phyloP scores from a whole-genome alignment of 2,329 filamentous ascomycete species.

The Chalaropsis ovoidea region DNA sequence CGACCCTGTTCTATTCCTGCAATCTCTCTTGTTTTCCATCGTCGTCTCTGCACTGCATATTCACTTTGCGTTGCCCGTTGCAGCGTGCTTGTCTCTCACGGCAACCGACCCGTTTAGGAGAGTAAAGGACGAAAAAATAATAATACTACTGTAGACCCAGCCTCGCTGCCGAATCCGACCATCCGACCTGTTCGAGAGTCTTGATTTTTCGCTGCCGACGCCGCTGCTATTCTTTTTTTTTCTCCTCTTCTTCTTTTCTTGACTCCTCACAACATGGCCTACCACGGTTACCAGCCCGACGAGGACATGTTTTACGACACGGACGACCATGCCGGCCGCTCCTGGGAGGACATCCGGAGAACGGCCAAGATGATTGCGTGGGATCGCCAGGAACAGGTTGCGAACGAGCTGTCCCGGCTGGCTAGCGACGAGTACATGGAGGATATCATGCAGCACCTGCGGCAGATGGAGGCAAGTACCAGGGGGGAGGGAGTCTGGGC shows the following conservation, averaged over 20 bases:
- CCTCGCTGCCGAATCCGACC: slow-evolving; percentile 5
- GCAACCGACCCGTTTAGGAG: slow-evolving; percentile 12
- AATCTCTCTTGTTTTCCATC: background rate
- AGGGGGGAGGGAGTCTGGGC: too few species aligned
- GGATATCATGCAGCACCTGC: slow-evolving; percentile 89
- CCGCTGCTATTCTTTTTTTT: background rate
- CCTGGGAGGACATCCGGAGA: slow-evolving; percentile 61
- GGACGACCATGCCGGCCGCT: slow-evolving; percentile 41
- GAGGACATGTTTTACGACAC: slow-evolving; percentile 45
- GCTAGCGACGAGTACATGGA: slow-evolving; percentile 87
- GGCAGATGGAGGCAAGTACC: slow-evolving; percentile 70
- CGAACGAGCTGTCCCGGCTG: slow-evolving; percentile 74
- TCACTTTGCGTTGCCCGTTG: slow-evolving; percentile 6
- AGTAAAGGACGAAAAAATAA: background rate
- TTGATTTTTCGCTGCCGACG: background rate
- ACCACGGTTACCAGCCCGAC: slow-evolving; percentile 32
- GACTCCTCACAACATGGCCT: slow-evolving; percentile 39
- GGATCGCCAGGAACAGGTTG: slow-evolving; percentile 77
- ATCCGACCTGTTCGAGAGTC: background rate
- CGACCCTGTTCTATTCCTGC: background rate
- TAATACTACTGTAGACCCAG: background rate
- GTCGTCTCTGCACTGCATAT: background rate
- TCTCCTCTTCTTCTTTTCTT: slow-evolving; percentile 25
- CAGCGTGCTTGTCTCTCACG: slow-evolving; percentile 8
- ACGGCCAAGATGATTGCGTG: slow-evolving; percentile 68